Evolutionary conservation across 2,329 filamentous ascomycete genomes (phyloP).

Genomic region (Fusarium pseudocircinatum): DNA sequence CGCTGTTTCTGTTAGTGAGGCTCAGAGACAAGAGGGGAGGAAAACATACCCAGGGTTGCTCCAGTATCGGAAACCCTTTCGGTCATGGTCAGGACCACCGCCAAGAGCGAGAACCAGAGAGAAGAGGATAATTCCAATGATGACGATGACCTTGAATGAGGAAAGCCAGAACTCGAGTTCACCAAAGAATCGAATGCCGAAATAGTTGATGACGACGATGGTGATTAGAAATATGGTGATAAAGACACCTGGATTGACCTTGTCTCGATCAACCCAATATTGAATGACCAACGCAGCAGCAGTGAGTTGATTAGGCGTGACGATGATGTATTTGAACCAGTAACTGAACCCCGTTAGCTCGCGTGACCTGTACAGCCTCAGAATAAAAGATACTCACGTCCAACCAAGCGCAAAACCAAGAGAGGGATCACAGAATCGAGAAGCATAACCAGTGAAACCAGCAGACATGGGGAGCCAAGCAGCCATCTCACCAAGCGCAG

Average conservation of each 20-base stretch:
- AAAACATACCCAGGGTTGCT: slow-evolving; percentile 58
- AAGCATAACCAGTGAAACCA: slow-evolving; percentile 84
- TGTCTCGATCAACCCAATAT: slow-evolving; percentile 74
- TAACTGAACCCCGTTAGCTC: slow-evolving; percentile 50
- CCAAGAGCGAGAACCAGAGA: slow-evolving; percentile 71
- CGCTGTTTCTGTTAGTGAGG: slow-evolving; percentile 43
- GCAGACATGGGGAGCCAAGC: slow-evolving; percentile 81
- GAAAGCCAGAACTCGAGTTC: slow-evolving; percentile 71
- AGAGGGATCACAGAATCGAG: slow-evolving; percentile 81
- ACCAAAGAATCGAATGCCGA: slow-evolving; percentile 73
- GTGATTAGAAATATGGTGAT: slow-evolving; percentile 75
- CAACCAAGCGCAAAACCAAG: slow-evolving; percentile 83
- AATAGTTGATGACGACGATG: slow-evolving; percentile 75
- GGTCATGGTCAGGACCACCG: slow-evolving; percentile 70
- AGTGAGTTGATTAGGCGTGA: slow-evolving; percentile 85
- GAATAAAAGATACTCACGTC: slow-evolving; percentile 59
- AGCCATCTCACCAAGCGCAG: slow-evolving; percentile 84
- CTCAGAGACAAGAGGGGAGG: accelerated
- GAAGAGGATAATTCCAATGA: slow-evolving; percentile 72
- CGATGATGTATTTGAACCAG: slow-evolving; percentile 85
- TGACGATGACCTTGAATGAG: slow-evolving; percentile 74
- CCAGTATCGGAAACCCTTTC: slow-evolving; percentile 75
- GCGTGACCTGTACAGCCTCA: background rate
- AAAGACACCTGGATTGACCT: slow-evolving; percentile 80
- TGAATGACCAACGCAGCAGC: slow-evolving; percentile 82